Evolutionary conservation across 164 flowering plant genomes (phyloP).

Genomic region (Santalum album): DNA sequence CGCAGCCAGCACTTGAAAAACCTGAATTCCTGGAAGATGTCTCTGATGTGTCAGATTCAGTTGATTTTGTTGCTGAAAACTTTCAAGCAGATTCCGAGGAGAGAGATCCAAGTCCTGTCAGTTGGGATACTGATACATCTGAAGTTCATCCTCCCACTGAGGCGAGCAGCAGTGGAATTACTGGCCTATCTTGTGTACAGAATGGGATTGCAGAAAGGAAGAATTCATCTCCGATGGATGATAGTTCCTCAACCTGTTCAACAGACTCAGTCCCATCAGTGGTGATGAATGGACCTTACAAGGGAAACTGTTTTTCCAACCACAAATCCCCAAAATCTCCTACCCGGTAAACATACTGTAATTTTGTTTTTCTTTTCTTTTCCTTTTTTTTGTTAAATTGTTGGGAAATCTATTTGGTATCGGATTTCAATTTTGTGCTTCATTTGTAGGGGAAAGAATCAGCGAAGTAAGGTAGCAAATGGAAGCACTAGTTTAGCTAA

Average conservation of each 20-base stretch:
- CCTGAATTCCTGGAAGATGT: slow-evolving; percentile 49
- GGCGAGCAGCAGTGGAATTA: slow-evolving; percentile 40
- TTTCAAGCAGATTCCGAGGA: too few species aligned
- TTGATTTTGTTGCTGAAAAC: slow-evolving; percentile 53
- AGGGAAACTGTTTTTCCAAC: slow-evolving; percentile 37
- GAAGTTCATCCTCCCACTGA: slow-evolving; percentile 61
- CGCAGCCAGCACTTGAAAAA: slow-evolving; percentile 38
- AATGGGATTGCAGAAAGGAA: slow-evolving; percentile 54
- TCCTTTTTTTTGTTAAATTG: background rate
- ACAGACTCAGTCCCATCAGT: slow-evolving; percentile 83
- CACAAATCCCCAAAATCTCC: slow-evolving; percentile 42
- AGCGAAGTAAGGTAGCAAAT: slow-evolving; percentile 25
- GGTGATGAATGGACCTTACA: slow-evolving; percentile 48
- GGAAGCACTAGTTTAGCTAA: slow-evolving; percentile 27
- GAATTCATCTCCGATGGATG: slow-evolving; percentile 64
- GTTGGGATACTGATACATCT: slow-evolving; percentile 85
- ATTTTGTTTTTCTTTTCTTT: too few species aligned
- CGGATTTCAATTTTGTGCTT: slow-evolving; percentile 10
- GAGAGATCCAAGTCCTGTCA: slow-evolving; percentile 66
- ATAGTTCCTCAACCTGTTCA: slow-evolving; percentile 95
- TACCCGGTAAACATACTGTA: slow-evolving; percentile 41
- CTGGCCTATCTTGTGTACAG: slow-evolving; percentile 35
- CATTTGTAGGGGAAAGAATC: slow-evolving; percentile 52
- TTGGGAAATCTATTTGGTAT: too few species aligned
- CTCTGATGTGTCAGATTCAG: slow-evolving; percentile 69